A percentile compares a stretch with the other conserved stretches of the same genome.
Conservation (phyloP, 106 monocot species). For the Chionographis japonica region DNA sequence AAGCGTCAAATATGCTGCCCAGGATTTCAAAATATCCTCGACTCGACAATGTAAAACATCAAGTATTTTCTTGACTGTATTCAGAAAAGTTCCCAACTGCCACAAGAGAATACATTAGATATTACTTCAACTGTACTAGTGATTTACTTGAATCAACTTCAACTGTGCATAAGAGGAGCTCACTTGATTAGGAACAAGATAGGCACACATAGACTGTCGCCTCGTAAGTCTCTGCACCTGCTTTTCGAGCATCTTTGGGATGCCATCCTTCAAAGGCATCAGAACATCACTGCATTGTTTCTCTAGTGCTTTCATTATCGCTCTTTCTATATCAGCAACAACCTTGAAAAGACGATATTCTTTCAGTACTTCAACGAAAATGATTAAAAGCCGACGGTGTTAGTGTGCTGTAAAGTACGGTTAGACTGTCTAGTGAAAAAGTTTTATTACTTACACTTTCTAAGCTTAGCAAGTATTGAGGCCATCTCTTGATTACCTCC, state of each 20-base stretch:
- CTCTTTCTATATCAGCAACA: slow-evolving; percentile 70
- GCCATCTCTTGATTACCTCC: slow-evolving; percentile 86
- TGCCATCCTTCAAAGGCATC: slow-evolving; percentile 70
- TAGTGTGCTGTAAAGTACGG: too few species aligned
- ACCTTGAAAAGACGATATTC: slow-evolving; percentile 23
- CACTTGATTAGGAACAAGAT: slow-evolving; percentile 70
- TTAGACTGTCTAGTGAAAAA: background rate
- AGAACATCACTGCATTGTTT: slow-evolving; percentile 75
- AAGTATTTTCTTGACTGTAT: slow-evolving; percentile 76
- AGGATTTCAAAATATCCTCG: slow-evolving; percentile 59
- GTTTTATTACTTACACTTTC: slow-evolving; percentile 57
- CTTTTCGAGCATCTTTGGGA: slow-evolving; percentile 85
- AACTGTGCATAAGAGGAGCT: background rate
- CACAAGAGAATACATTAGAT: slow-evolving; percentile 12
- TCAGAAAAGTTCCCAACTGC: slow-evolving; percentile 85
- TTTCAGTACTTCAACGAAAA: background rate
- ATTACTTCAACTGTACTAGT: background rate
- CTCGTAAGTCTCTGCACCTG: slow-evolving; percentile 87
- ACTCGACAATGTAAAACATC: slow-evolving; percentile 66
- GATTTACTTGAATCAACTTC: background rate
- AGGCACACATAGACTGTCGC: slow-evolving; percentile 45
- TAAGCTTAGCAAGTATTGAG: slow-evolving; percentile 71
- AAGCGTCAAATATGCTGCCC: slow-evolving; percentile 49
- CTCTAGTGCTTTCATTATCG: slow-evolving; percentile 63
- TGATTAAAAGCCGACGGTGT: too few species aligned